Conservation (phyloP, 2,329 filamentous ascomycete genomes). For the Colletotrichum sp. region DNA sequence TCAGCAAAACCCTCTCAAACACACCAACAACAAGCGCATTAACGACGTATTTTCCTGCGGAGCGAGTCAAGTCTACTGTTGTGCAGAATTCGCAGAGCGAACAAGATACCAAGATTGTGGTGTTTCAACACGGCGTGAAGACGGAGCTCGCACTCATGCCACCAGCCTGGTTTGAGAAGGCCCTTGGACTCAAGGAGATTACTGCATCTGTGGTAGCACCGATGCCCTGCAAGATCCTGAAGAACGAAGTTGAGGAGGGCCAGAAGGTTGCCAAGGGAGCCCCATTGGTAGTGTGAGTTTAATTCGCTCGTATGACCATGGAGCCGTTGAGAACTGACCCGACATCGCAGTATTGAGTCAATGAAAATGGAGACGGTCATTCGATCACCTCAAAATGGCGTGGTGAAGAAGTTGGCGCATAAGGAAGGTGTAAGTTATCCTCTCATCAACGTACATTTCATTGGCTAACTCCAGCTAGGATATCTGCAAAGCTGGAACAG, state of each 20-base stretch:
- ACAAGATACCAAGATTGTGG: constrained; percentile 67
- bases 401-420: constrained; percentile 75
- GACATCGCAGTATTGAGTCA: constrained; percentile 68
- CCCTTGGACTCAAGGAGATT: constrained; percentile 80
- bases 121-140: constrained; percentile 75
- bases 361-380: constrained; percentile 94
- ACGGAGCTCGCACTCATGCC: constrained; percentile 61
- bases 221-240: constrained; percentile 96
- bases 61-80: constrained; percentile 80
- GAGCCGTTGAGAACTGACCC: constrained; percentile 26
- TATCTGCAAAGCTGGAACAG: constrained; percentile 78
- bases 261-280: constrained; percentile 84
- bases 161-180: constrained; percentile 86
- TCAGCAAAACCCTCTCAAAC: constrained; percentile 39
- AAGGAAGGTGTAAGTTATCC: constrained; percentile 70
- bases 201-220: constrained; percentile 86
- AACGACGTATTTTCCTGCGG: constrained; percentile 80
- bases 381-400: constrained; percentile 74
- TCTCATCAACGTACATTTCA: not conserved
- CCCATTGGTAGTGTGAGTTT: constrained; percentile 78
- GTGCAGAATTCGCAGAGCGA: constrained; percentile 58
- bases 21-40: constrained; percentile 43
- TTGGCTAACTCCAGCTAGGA: constrained; percentile 53
- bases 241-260: constrained; percentile 86
- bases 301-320: not conserved